Evolutionary conservation across 2,329 filamentous ascomycete genomes (phyloP).

Genomic region (Neoascochyta sp.): DNA sequence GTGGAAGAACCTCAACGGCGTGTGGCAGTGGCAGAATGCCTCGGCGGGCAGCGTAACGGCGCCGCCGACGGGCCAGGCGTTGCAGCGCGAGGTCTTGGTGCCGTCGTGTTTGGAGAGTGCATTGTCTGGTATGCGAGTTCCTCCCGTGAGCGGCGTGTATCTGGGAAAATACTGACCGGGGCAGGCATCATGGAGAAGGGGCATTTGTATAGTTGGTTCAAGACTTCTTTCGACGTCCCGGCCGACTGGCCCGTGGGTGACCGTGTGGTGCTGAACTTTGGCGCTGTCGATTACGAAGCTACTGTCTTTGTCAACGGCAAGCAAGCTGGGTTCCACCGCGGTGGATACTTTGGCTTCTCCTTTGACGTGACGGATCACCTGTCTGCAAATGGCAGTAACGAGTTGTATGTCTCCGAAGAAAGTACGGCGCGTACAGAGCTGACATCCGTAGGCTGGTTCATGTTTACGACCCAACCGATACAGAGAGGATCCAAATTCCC

Average conservation of each 20-base stretch:
- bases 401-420: conserved; percentile 45
- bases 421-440: too few relatives aligned
- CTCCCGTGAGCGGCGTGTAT: too few relatives aligned
- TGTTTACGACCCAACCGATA: conserved; percentile 65
- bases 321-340: conserved; percentile 52
- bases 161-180: conserved; percentile 38
- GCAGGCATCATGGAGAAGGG: conserved; percentile 42
- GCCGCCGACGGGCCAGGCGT: conserved; percentile 45
- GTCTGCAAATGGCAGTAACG: conserved; percentile 47
- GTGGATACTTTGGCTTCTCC: conserved; percentile 61
- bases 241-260: conserved; percentile 43
- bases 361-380: conserved; percentile 55
- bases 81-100: conserved; percentile 47
- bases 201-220: conserved; percentile 47
- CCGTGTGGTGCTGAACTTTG: conserved; percentile 53
- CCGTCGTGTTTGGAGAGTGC: conserved; percentile 55
- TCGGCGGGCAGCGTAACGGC: conserved; percentile 37
- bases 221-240: conserved; percentile 52
- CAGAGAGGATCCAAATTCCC: conserved; percentile 54
- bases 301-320: conserved; percentile 58
- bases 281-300: conserved; percentile 57
- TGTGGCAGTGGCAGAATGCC: conserved; percentile 54
- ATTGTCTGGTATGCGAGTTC: conserved; percentile 47
- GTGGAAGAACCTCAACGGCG: conserved; percentile 57
- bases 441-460: conserved; percentile 53